Conservation (phyloP, 2,329 filamentous ascomycete genomes). For the Phialophora expanda region DNA sequence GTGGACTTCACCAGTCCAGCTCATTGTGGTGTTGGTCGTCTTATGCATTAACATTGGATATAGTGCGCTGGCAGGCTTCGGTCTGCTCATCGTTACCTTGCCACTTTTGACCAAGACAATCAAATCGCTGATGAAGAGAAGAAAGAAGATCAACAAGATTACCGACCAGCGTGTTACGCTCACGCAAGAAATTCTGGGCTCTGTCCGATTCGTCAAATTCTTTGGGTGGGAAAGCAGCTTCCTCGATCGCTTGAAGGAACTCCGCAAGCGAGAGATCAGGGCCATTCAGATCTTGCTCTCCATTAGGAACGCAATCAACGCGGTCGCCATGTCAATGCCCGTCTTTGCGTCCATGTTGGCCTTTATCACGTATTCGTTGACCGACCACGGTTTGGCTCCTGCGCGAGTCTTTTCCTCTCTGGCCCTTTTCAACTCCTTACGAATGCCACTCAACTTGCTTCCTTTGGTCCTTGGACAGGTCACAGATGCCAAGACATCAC, state of each 20-base stretch:
- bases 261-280: conserved; percentile 76
- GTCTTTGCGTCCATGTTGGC: conserved; percentile 95
- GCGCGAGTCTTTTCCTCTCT: conserved; percentile 87
- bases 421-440: conserved; percentile 88
- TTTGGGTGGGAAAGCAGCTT: conserved; percentile 96
- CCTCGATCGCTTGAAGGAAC: conserved; percentile 72
- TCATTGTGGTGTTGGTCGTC: conserved; percentile 77
- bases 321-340: conserved; percentile 80
- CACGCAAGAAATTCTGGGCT: conserved; percentile 89
- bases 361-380: conserved; percentile 78
- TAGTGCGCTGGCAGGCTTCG: conserved; percentile 87
- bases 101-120: conserved; percentile 79
- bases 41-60: conserved; percentile 87
- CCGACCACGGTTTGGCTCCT: conserved; percentile 70
- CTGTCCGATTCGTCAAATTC: conserved; percentile 93
- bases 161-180: conserved; percentile 90
- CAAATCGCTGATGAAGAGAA: conserved; percentile 73
- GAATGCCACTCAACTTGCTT: conserved; percentile 86
- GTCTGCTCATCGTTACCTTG: conserved; percentile 75
- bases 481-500: conserved; percentile 84
- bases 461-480: conserved; percentile 87
- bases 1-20: conserved; percentile 83
- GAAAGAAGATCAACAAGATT: conserved; percentile 85
- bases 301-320: conserved; percentile 83
- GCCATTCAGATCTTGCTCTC: conserved; percentile 83